A percentile compares a stretch with the other conserved stretches of the same genome.
phyloP scores from a whole-genome alignment of 352 stramenopile species.

The Pythium scleroteichum region DNA sequence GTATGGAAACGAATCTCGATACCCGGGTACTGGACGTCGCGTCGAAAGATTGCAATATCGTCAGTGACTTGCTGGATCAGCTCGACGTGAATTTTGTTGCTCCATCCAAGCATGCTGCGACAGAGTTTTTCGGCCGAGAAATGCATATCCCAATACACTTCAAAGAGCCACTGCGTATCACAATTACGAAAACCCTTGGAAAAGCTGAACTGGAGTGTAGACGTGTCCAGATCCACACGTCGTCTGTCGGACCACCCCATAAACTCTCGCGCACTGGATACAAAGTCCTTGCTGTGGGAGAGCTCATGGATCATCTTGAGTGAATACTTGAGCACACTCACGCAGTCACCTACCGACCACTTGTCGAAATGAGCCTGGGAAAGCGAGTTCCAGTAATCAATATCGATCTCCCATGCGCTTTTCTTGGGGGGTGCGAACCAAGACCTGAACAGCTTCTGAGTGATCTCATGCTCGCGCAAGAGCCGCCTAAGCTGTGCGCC shows the following conservation, averaged over 20 bases:
- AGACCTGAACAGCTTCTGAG: slow-evolving; percentile 28
- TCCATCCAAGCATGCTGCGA: slow-evolving; percentile 31
- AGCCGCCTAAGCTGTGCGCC: slow-evolving; percentile 20
- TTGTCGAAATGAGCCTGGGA: slow-evolving; percentile 20
- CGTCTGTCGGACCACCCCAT: slow-evolving; percentile 31
- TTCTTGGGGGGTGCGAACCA: slow-evolving; percentile 28
- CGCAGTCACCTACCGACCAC: slow-evolving; percentile 28
- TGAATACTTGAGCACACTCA: slow-evolving; percentile 27
- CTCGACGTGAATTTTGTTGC: slow-evolving; percentile 32
- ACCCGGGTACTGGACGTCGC: slow-evolving; percentile 29
- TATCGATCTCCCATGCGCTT: slow-evolving; percentile 26
- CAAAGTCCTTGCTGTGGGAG: slow-evolving; percentile 25
- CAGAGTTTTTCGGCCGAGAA: slow-evolving; percentile 31
- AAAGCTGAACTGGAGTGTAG: slow-evolving; percentile 34
- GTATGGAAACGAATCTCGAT: slow-evolving; percentile 30
- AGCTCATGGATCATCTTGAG: slow-evolving; percentile 31
- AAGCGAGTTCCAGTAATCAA: slow-evolving; percentile 30
- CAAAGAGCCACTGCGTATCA: slow-evolving; percentile 29
- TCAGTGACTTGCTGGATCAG: slow-evolving; percentile 30
- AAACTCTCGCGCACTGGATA: slow-evolving; percentile 29
- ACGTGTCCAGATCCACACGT: slow-evolving; percentile 23
- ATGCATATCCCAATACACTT: slow-evolving; percentile 34
- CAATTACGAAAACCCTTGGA: slow-evolving; percentile 30
- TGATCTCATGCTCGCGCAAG: slow-evolving; percentile 28
- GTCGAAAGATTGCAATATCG: slow-evolving; percentile 30